A percentile compares a stretch with the other conserved stretches of the same genome.
phyloP scores from a whole-genome alignment of 208 protist genomes.

The Acanthamoeba culbertsoni region DNA sequence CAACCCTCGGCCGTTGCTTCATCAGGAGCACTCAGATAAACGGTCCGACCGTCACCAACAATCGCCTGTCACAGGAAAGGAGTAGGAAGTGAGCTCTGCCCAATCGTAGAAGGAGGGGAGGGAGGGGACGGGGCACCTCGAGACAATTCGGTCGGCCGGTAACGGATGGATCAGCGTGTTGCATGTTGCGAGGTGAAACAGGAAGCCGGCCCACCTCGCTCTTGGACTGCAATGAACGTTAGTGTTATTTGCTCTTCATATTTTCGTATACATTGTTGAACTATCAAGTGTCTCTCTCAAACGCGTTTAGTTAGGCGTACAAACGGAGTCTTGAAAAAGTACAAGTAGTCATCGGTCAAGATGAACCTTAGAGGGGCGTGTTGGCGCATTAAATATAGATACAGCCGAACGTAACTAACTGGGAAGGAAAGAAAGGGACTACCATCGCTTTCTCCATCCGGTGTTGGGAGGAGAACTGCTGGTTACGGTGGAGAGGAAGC shows the following conservation, averaged over 20 bases:
- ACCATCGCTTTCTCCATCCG: not conserved
- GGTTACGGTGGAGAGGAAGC: not conserved
- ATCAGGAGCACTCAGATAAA: not conserved
- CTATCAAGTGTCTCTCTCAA: not conserved
- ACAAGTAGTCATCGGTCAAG: conserved; percentile 2
- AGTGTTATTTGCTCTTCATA: not conserved
- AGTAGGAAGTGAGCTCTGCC: not conserved
- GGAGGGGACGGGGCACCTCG: not conserved
- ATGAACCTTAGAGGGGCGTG: not conserved
- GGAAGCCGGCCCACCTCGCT: not conserved
- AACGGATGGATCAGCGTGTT: not conserved
- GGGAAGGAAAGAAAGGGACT: not conserved
- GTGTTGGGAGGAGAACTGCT: not conserved
- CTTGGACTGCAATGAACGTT: not conserved
- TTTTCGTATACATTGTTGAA: not conserved
- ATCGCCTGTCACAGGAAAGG: not conserved
- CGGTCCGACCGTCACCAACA: not conserved
- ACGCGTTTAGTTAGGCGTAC: no score
- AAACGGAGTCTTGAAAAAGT: conserved; percentile 21
- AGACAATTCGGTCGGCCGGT: not conserved
- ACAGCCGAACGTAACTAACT: not conserved
- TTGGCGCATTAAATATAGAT: not conserved
- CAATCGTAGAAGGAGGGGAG: not conserved
- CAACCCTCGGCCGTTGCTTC: not conserved
- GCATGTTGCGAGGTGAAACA: not conserved